These are phyloP conservation scores for Tuber calosporum DNA, from an alignment of 495 filamentous ascomycete genomes.

Conservation along the genomic window DNA sequence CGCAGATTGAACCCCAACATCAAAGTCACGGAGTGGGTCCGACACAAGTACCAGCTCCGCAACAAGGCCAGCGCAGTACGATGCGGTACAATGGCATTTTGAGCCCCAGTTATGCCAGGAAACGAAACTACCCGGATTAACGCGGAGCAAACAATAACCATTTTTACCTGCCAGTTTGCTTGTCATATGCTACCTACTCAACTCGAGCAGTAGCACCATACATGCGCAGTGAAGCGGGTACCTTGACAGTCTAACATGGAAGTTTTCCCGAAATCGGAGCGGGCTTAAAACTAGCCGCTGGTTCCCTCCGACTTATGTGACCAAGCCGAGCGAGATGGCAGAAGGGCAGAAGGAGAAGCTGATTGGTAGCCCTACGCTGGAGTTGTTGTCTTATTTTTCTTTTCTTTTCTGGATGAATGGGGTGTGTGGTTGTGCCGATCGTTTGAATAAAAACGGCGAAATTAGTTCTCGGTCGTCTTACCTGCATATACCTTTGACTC, in stretches of 20 bases:
- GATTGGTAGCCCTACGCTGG: neutral
- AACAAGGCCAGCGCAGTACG: neutral
- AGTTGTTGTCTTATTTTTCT: neutral
- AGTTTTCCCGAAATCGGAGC: neutral
- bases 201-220: neutral
- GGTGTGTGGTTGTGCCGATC: neutral
- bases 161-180: neutral
- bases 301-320: neutral
- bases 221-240: neutral
- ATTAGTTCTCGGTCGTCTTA: neutral
- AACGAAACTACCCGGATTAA: neutral
- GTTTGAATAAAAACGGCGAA: neutral
- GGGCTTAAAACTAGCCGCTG: neutral
- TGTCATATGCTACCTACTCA: neutral
- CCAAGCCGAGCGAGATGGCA: neutral
- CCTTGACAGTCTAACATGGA: neutral
- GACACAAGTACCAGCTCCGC: neutral
- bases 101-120: neutral
- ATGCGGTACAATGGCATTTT: neutral
- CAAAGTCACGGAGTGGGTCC: neutral
- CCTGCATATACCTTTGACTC: conserved; percentile 3
- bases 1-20: neutral
- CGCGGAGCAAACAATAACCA: neutral
- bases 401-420: neutral
- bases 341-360: neutral